These are phyloP conservation scores for Didymella pinodella DNA, from an alignment of 2,329 filamentous ascomycete species.

Conservation along the genomic window DNA sequence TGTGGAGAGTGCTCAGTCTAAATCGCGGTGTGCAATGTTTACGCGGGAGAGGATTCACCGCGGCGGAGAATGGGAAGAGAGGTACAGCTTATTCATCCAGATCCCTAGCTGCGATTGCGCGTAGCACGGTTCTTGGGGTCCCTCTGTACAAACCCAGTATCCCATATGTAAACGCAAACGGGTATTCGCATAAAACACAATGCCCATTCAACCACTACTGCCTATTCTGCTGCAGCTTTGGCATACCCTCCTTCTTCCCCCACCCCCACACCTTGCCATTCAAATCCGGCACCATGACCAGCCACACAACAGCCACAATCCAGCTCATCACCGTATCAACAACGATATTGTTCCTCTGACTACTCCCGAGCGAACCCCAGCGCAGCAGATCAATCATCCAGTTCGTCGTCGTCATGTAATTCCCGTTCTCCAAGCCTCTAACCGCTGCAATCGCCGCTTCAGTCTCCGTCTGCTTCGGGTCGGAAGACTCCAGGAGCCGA, in stretches of 20 bases:
- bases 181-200: slow-evolving; percentile 14
- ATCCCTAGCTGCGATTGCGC: no score
- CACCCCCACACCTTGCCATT: slow-evolving; percentile 64
- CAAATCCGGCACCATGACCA: slow-evolving; percentile 66
- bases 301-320: slow-evolving; percentile 62
- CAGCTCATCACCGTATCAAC: slow-evolving; percentile 64
- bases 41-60: no score
- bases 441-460: slow-evolving; percentile 77
- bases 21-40: no score
- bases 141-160: neutral
- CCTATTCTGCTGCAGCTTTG: slow-evolving; percentile 36
- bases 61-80: no score
- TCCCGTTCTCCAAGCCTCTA: slow-evolving; percentile 76
- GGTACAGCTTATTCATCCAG: no score
- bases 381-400: slow-evolving; percentile 77
- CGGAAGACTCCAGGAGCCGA: slow-evolving; percentile 78
- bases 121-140: neutral
- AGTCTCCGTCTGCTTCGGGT: slow-evolving; percentile 79
- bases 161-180: neutral
- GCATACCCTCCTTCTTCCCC: slow-evolving; percentile 63
- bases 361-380: slow-evolving; percentile 61
- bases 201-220: slow-evolving; percentile 23
- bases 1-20: no score
- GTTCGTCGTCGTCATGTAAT: slow-evolving; percentile 80
- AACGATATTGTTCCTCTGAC: slow-evolving; percentile 61